Base-by-base conservation (phyloP, 1,139 yeast species). In the Cylindricascospora bacillispora region DNA sequence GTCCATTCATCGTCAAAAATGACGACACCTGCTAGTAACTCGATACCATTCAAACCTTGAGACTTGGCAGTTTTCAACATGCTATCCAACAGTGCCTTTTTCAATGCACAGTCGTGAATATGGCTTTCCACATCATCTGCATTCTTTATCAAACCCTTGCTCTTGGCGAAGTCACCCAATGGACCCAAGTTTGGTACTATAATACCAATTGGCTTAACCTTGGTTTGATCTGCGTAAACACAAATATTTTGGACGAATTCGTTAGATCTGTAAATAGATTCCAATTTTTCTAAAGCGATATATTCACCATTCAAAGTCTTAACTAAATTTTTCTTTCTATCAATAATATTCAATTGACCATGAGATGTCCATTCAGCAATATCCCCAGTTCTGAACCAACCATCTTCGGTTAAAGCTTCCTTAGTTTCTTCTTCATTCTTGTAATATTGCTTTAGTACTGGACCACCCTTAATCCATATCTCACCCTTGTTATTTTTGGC, bases 241-340 rank as follows among this genome's bases (percentile, higher is more conserved):
- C 97, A 86, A 41, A 89, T 65, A 62, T 89, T 89, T 36, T 63
- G 60, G 22, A 89, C 89, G 41, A 67, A 65, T 25, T 72, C 62
- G 57, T 81, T 81, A 16, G 95, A 78, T 59, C 98, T 74, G 66
- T 92, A 92, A 25, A 67, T 52, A 18, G 83, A 65, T 59, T 86
- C 97, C 44, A 89, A 64, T 59, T 83, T 86, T 62, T 92, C 99
- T 47, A 92, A 67, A 11, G 98, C 98, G 59, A 92, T 82, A 59
- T 92, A 92, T 62, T 92, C 98, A 59, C 99, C 99, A 52, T 89
- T 86, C 51, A 73, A 65, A 13, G 98, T 92, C 69, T 92, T 92
- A 47, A 92, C 93, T 57, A 92, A 67, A 57, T 92, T 92, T 75
- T 92, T 92, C 65, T 75, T 81, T 58, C 99, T 81, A 62, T 92